These are phyloP conservation scores for Penicillium mononematosum DNA, from an alignment of 495 filamentous ascomycete species.

Conservation along the genomic window DNA sequence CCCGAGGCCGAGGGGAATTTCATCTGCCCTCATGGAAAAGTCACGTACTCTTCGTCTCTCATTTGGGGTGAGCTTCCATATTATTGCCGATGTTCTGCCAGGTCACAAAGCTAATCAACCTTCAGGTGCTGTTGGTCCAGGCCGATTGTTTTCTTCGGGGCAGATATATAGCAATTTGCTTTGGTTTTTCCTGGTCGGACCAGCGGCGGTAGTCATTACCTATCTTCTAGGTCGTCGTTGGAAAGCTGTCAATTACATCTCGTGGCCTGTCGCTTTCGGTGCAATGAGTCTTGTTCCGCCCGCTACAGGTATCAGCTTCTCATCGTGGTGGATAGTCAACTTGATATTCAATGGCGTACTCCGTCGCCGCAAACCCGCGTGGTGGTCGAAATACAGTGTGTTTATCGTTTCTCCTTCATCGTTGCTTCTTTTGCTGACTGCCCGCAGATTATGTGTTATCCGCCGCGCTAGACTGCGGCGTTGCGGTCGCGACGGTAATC, in stretches of 20 bases:
- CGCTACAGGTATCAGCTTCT: constrained; percentile 66
- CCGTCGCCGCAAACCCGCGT: constrained; percentile 54
- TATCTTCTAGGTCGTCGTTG: constrained; percentile 56
- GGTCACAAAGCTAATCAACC: constrained; percentile 1
- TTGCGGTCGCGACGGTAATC: constrained; percentile 60
- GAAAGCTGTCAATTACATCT: constrained; percentile 54
- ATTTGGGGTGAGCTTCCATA: constrained; percentile 56
- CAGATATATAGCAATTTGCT: constrained; percentile 65
- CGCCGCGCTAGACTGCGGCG: constrained; percentile 59
- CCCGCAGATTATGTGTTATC: constrained; percentile 61
- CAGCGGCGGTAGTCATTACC: constrained; percentile 54
- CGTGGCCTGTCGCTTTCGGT: constrained; percentile 68
- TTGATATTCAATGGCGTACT: constrained; percentile 63
- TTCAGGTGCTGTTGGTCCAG: constrained; percentile 58
- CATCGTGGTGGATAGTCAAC: constrained; percentile 66
- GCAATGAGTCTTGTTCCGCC: constrained; percentile 64
- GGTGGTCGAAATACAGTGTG: constrained; percentile 62
- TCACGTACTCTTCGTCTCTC: constrained; percentile 67
- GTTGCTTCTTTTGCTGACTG: constrained; percentile 43
- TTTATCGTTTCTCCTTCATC: constrained; percentile 49
- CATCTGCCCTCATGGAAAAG: constrained; percentile 64
- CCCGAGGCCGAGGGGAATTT: constrained; percentile 60
- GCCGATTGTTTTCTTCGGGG: constrained; percentile 65
- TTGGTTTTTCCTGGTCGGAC: constrained; percentile 63
- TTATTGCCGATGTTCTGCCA: neutral